phyloP scores from a whole-genome alignment of 1,139 yeast species.

The Hemisphaericaspora lyxosophila region DNA sequence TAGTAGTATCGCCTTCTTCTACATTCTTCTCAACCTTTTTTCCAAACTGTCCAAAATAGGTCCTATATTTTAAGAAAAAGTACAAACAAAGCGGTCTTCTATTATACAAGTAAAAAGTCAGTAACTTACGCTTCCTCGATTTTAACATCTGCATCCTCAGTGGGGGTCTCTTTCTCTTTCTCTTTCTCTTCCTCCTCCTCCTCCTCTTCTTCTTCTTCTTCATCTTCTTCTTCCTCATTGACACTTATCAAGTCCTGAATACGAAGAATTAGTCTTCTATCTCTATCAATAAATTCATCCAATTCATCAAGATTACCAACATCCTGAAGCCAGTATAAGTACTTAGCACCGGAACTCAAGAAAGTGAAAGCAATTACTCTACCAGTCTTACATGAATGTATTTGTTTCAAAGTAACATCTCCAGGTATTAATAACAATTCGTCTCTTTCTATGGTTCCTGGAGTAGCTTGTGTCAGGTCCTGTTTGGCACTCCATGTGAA shows the following conservation, averaged over 20 bases:
- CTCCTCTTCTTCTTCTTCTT: slow-evolving; percentile 35
- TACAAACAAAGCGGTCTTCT: slow-evolving; percentile 2
- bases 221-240: slow-evolving; percentile 46
- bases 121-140: slow-evolving; percentile 19
- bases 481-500: slow-evolving; percentile 45
- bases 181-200: slow-evolving; percentile 51
- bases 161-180: slow-evolving; percentile 28
- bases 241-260: slow-evolving; percentile 54
- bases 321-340: slow-evolving; percentile 90
- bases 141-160: slow-evolving; percentile 19
- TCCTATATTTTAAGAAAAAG: slow-evolving; percentile 6
- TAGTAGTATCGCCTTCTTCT: slow-evolving; percentile 1
- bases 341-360: slow-evolving; percentile 78
- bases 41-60: neutral
- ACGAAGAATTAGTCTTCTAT: slow-evolving; percentile 50
- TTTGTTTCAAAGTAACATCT: slow-evolving; percentile 81
- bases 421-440: slow-evolving; percentile 88
- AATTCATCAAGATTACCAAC: slow-evolving; percentile 63
- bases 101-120: slow-evolving; percentile 3
- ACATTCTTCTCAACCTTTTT: neutral
- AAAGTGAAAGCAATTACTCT: slow-evolving; percentile 83
- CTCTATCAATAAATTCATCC: slow-evolving; percentile 64
- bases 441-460: slow-evolving; percentile 49
- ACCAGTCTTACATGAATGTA: slow-evolving; percentile 75
- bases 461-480: slow-evolving; percentile 24